A percentile compares a stretch with the other conserved stretches of the same genome.
phyloP scores from a whole-genome alignment of 2,329 filamentous ascomycete genomes.

The Cadophora malorum region DNA sequence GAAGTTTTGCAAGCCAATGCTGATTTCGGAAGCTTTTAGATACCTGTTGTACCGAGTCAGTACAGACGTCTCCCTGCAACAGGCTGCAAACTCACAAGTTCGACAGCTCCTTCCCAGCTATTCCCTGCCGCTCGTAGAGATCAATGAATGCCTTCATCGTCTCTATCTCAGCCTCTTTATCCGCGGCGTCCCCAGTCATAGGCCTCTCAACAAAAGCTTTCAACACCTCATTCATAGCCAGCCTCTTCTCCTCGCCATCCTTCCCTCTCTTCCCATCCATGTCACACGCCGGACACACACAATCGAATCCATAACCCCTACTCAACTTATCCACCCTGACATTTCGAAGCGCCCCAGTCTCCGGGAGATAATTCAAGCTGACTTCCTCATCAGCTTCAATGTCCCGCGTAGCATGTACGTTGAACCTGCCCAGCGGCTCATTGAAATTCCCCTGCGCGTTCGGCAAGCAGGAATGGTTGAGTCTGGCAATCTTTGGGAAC shows the following conservation, averaged over 20 bases:
- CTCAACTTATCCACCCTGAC: slow-evolving; percentile 27
- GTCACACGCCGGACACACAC: slow-evolving; percentile 36
- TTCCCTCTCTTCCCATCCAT: slow-evolving; percentile 13
- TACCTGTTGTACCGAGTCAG: slow-evolving; percentile 25
- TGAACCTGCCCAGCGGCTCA: slow-evolving; percentile 31
- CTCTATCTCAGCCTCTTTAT: slow-evolving; percentile 23
- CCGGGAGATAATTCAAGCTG: slow-evolving; percentile 36
- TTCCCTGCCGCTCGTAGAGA: slow-evolving; percentile 30
- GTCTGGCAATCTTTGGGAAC: slow-evolving; percentile 36
- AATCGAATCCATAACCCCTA: slow-evolving; percentile 36
- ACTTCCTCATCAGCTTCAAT: slow-evolving; percentile 37
- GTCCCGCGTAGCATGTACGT: slow-evolving; percentile 38
- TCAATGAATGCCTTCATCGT: slow-evolving; percentile 28
- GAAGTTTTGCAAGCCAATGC: slow-evolving; percentile 20
- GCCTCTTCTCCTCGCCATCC: slow-evolving; percentile 28
- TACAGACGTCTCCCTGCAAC: no score
- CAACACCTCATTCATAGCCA: slow-evolving; percentile 18
- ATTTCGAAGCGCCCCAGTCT: slow-evolving; percentile 25
- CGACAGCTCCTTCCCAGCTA: slow-evolving; percentile 34
- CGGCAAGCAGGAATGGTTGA: slow-evolving; percentile 41
- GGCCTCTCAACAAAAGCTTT: slow-evolving; percentile 20
- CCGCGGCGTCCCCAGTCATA: neutral
- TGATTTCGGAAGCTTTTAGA: slow-evolving; percentile 30
- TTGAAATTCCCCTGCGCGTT: slow-evolving; percentile 42
- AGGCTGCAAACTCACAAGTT: slow-evolving; percentile 28